These are phyloP conservation scores for Bipolaris bicolor DNA, from an alignment of 2,329 filamentous ascomycete genomes.

Conservation along the genomic window DNA sequence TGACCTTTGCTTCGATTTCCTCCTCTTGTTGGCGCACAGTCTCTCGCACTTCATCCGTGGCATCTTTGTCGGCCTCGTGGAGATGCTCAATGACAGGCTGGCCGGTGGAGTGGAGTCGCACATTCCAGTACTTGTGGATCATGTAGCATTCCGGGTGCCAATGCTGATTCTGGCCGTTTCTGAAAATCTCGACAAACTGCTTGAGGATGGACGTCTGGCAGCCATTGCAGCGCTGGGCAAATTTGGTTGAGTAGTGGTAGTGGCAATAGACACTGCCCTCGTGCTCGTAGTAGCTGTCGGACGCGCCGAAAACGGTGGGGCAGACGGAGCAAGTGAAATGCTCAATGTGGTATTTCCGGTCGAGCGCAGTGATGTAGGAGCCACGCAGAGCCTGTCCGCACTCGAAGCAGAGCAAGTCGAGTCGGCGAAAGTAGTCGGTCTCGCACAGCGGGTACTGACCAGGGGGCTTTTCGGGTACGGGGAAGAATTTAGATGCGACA, in stretches of 20 bases:
- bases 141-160: constrained; percentile 99
- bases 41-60: constrained; percentile 72
- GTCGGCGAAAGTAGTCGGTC: constrained; percentile 91
- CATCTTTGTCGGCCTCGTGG: constrained; percentile 56
- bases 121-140: constrained; percentile 99
- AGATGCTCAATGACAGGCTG: constrained; percentile 48
- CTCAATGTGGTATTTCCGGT: constrained; percentile 95
- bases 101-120: constrained; percentile 67
- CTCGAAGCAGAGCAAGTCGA: constrained; percentile 88
- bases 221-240: constrained; percentile 93
- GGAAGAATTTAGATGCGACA: constrained; percentile 98
- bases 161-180: constrained; percentile 97
- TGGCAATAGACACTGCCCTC: constrained; percentile 97
- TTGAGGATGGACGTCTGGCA: constrained; percentile 97
- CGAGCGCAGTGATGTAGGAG: constrained; percentile 96
- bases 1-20: constrained; percentile 95
- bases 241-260: constrained; percentile 97
- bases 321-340: constrained; percentile 99
- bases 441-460: constrained; percentile 95
- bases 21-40: constrained; percentile 85
- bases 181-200: constrained; percentile 98
- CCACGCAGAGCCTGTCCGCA: constrained; percentile 92
- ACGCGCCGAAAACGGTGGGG: constrained; percentile 95
- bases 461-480: constrained; percentile 87
- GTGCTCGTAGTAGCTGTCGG: constrained; percentile 99